Base-by-base conservation (phyloP, 345 rosid genomes). In the Dimocarpus longan region DNA sequence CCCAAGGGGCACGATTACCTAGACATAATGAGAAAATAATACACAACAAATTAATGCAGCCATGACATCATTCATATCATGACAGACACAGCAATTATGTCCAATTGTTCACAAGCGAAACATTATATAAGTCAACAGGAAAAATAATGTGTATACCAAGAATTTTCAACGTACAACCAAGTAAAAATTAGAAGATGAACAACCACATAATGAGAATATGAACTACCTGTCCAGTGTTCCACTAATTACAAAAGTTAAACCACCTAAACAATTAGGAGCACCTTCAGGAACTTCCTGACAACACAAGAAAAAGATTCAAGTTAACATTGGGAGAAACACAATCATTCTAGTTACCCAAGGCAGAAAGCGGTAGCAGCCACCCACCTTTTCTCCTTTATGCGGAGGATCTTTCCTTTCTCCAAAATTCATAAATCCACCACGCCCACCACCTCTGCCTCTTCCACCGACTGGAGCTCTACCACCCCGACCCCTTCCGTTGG, bases 251-350 rank as follows among this genome's bases (percentile, higher is more conserved):
- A 96, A 94, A 79, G 97, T 96, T 75, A 85, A 82, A 78, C 98
- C 94, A 48, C 88, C 91, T 77, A 96, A 90, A 89, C 99, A 96
- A 83, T 92, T 89, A 75, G 94, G 86, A 78, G 88, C 85, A 71
- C 99, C 99, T 88, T 92, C 97, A 82, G 99, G 99, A 83, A 93
- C 98, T 87, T 96, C 99, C 99, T 94, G 97, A 78, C 72, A 85
- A 60, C 70, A 67, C 65, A 70, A 60, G 83, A 66, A 66, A 67
- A 70, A 40, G 62, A 74, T 78, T 71, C 69, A 80, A 69, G 72
- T 82, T 80, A 80, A 50, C 48, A 65, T 32, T 19, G 13, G 74
- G 40, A 67, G 57, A 13, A 43, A 74, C 21, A 48, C 44, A 72
- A 50, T 26, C 26, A 75, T 18, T 60, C 12, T 18, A 67, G 44